Conservation (phyloP, 1,284 basidiomycete genomes). For the Lentinula novae-zelandiae region DNA sequence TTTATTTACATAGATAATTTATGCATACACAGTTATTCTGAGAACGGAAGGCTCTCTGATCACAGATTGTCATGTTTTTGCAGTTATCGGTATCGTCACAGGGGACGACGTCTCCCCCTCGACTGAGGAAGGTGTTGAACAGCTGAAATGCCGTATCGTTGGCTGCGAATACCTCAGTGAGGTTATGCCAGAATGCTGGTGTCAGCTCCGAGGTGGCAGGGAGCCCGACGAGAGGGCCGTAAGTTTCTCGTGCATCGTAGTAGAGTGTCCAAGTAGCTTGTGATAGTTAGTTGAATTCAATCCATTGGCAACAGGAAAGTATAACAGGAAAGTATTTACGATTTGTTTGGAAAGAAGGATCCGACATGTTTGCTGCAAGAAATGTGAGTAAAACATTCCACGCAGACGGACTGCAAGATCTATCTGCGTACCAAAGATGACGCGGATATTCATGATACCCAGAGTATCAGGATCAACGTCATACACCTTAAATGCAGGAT, state of each 20-base stretch:
- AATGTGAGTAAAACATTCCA: too few species aligned
- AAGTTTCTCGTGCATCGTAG: conserved; percentile 53
- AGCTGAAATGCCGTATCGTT: conserved; percentile 46
- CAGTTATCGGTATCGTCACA: conserved; percentile 38
- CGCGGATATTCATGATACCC: conserved; percentile 46
- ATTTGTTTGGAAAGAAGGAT: conserved; percentile 32
- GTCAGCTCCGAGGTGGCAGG: conserved; percentile 26
- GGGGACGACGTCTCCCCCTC: conserved; percentile 31
- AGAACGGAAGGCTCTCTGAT: conserved; percentile 42
- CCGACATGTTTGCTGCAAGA: conserved; percentile 32
- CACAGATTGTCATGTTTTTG: conserved; percentile 42
- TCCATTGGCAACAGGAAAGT: background rate
- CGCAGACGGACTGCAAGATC: too few species aligned
- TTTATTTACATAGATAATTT: background rate
- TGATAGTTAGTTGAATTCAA: conserved; percentile 16
- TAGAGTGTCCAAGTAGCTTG: conserved; percentile 50
- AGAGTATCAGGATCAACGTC: conserved; percentile 52
- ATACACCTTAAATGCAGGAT: conserved; percentile 51
- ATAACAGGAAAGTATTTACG: conserved; percentile 23
- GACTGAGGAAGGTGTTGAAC: conserved; percentile 39
- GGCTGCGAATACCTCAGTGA: conserved; percentile 50
- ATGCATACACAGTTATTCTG: conserved; percentile 48
- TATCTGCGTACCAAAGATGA: conserved; percentile 33
- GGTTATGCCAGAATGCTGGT: conserved; percentile 57
- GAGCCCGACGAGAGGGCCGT: conserved; percentile 35